Evolutionary conservation across 169 alveolate species (phyloP).

Genomic region (Plasmodium inui): DNA sequence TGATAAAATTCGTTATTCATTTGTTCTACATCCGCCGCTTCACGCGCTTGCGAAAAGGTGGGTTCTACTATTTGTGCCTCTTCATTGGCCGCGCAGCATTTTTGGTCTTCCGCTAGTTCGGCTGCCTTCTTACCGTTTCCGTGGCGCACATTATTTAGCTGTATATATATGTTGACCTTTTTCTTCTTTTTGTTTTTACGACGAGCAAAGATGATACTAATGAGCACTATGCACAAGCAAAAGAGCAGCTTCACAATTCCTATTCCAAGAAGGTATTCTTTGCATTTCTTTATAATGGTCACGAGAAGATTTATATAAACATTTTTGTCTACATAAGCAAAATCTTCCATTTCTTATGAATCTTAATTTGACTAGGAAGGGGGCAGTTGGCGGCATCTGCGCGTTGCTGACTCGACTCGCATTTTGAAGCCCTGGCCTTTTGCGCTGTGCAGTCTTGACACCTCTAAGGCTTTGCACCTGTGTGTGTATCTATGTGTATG

Average conservation of each 20-base stretch:
- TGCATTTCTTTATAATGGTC: constrained; percentile 27
- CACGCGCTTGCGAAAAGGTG: not conserved
- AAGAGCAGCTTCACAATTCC: constrained; percentile 35
- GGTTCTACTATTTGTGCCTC: constrained; percentile 1
- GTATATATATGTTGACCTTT: constrained; percentile 48
- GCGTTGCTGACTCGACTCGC: not conserved
- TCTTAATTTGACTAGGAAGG: not conserved
- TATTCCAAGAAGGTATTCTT: constrained; percentile 37
- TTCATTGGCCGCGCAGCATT: constrained; percentile 23
- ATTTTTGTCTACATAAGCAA: constrained; percentile 68
- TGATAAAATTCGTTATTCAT: constrained; percentile 12
- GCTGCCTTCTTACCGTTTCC: not conserved
- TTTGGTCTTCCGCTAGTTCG: not conserved
- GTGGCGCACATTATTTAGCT: constrained; percentile 13
- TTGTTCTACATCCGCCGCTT: constrained; percentile 10
- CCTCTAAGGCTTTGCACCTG: not conserved
- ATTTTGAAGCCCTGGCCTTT: not conserved
- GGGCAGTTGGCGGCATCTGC: not conserved
- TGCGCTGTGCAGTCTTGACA: not conserved
- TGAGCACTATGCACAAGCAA: constrained; percentile 51
- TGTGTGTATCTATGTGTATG: not conserved
- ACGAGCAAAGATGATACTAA: constrained; percentile 56
- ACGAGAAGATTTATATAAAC: constrained; percentile 56
- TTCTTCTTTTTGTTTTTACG: constrained; percentile 58
- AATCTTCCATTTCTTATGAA: constrained; percentile 72